Conservation (phyloP, 2,329 filamentous ascomycete species). For the Trichoderma lentiforme region DNA sequence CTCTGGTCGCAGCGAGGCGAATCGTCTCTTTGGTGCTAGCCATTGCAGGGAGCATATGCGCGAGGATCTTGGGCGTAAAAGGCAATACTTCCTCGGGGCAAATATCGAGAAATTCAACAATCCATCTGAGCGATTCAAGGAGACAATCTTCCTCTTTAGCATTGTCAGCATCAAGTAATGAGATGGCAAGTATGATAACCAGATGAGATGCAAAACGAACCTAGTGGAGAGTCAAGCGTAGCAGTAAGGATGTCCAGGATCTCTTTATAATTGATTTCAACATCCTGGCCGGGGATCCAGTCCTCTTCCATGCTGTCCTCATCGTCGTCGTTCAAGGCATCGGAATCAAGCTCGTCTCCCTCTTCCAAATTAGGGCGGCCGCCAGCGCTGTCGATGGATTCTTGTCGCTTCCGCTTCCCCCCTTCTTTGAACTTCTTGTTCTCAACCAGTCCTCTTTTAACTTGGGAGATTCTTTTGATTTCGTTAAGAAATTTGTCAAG, state of each 20-base stretch:
- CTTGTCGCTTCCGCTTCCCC: conserved; percentile 65
- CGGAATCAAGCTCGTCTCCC: conserved; percentile 58
- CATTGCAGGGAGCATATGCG: conserved; percentile 89
- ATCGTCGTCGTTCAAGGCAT: conserved; percentile 54
- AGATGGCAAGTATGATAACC: background rate
- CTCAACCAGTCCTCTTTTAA: conserved; percentile 89
- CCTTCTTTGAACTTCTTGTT: conserved; percentile 70
- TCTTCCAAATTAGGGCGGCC: conserved; percentile 56
- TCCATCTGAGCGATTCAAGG: conserved; percentile 88
- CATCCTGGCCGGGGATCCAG: conserved; percentile 96
- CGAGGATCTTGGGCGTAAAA: conserved; percentile 88
- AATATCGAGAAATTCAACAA: conserved; percentile 94
- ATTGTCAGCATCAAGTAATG: conserved; percentile 4
- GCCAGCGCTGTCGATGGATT: conserved; percentile 66
- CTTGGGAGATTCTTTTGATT: conserved; percentile 88
- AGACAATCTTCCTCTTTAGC: conserved; percentile 80
- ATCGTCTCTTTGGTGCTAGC: conserved; percentile 88
- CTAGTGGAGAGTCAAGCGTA: conserved; percentile 78
- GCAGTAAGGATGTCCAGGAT: conserved; percentile 89
- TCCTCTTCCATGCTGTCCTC: conserved; percentile 74
- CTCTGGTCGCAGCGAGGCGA: conserved; percentile 79
- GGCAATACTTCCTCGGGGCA: conserved; percentile 94
- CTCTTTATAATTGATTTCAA: conserved; percentile 86
- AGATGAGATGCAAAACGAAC: conserved; percentile 43
- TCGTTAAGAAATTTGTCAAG: conserved; percentile 88